Conservation (phyloP, 2,329 filamentous ascomycete genomes). For the Elsinoe ampelina region DNA sequence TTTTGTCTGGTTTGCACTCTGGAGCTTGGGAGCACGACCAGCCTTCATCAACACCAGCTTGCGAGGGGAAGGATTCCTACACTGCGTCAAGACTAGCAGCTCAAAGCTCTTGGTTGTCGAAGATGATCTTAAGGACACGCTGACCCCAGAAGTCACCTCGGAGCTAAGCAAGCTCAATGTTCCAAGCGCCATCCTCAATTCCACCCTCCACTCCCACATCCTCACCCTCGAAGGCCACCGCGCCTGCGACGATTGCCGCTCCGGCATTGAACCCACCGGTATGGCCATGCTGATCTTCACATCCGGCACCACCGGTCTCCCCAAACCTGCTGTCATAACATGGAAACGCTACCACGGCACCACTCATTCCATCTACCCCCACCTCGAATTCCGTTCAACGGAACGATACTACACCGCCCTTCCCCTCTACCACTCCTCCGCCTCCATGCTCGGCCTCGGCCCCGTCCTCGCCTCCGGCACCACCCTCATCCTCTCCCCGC, state of each 20-base stretch:
- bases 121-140: constrained; percentile 44
- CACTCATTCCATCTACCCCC: constrained; percentile 20
- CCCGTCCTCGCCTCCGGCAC: constrained; percentile 56
- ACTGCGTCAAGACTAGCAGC: constrained; percentile 63
- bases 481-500: constrained; percentile 63
- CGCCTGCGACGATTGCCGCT: constrained; percentile 25
- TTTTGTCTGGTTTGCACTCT: constrained; percentile 67
- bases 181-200: constrained; percentile 57
- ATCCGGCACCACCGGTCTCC: constrained; percentile 74
- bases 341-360: constrained; percentile 26
- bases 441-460: constrained; percentile 57
- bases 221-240: constrained; percentile 20
- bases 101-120: constrained; percentile 63
- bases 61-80: constrained; percentile 57
- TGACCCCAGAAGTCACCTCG: constrained; percentile 45
- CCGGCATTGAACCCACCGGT: constrained; percentile 29
- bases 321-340: constrained; percentile 46
- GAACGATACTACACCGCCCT: constrained; percentile 77
- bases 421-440: constrained; percentile 83
- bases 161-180: constrained; percentile 36
- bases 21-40: constrained; percentile 72
- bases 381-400: constrained; percentile 57
- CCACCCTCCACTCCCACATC: constrained; percentile 42
- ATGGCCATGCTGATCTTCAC: constrained; percentile 75
- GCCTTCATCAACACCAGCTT: constrained; percentile 88